Evolutionary conservation across 2,329 filamentous ascomycete species (phyloP).

Genomic region (Annulohypoxylon truncatum): DNA sequence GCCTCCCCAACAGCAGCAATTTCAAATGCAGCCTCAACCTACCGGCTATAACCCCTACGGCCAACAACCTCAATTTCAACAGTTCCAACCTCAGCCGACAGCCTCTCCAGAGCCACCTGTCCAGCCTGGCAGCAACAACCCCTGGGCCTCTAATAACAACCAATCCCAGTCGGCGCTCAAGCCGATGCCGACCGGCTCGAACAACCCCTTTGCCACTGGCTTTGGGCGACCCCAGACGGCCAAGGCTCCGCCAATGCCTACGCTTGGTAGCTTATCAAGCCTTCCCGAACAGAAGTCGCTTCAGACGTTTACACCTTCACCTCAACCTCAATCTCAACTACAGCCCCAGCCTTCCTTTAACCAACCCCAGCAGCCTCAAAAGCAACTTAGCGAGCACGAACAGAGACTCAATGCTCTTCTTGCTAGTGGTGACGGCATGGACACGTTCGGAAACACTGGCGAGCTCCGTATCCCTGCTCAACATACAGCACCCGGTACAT

Average conservation of each 20-base stretch:
- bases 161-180: constrained; percentile 73
- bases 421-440: constrained; percentile 88
- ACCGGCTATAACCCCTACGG: constrained; percentile 67
- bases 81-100: constrained; percentile 56
- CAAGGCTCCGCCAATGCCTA: constrained; percentile 70
- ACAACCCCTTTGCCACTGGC: constrained; percentile 93
- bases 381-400: constrained; percentile 70
- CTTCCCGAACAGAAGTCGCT: constrained; percentile 87
- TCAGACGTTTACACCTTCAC: constrained; percentile 57
- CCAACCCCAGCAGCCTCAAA: constrained; percentile 63
- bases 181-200: constrained; percentile 91
- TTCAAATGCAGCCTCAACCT: constrained; percentile 63
- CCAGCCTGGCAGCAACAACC: constrained; percentile 90
- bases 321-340: constrained; percentile 34
- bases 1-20: constrained; percentile 44
- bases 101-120: constrained; percentile 68
- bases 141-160: constrained; percentile 75
- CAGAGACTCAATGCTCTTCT: constrained; percentile 88
- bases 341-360: constrained; percentile 57
- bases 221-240: constrained; percentile 71
- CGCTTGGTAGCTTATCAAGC: constrained; percentile 69
- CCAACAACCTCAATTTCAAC: constrained; percentile 61
- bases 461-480: constrained; percentile 95
- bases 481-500: constrained; percentile 94
- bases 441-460: constrained; percentile 98